A percentile compares a stretch with the other conserved stretches of the same genome.
Conservation (phyloP, 202 grass and related monocot species). For the Saccharum hybrid region DNA sequence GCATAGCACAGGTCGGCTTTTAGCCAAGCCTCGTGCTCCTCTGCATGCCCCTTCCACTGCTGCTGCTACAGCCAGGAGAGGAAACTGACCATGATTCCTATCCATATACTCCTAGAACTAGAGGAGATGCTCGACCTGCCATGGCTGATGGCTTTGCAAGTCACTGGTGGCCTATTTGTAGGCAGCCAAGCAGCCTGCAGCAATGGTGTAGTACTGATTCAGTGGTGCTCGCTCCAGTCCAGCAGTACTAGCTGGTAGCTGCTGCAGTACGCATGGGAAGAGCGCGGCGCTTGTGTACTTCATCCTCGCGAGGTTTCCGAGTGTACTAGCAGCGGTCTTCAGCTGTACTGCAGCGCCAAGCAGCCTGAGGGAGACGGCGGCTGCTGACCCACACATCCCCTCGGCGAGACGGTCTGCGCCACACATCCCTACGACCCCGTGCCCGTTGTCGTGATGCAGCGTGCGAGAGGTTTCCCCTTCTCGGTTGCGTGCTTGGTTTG, state of each 20-base stretch:
- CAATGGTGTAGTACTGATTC: conserved; percentile 9
- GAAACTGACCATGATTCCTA: neutral
- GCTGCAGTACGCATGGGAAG: conserved; percentile 46
- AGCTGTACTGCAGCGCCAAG: conserved; percentile 41
- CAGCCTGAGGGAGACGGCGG: conserved; percentile 1
- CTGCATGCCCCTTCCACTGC: conserved; percentile 98
- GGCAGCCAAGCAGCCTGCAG: neutral
- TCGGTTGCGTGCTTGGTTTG: neutral
- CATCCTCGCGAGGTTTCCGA: neutral
- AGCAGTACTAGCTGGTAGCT: neutral
- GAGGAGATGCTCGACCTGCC: neutral
- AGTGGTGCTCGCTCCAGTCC: neutral
- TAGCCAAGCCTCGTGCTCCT: conserved; percentile 55
- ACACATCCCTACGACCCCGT: conserved; percentile 20
- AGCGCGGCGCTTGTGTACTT: conserved; percentile 41
- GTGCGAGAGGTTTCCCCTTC: neutral
- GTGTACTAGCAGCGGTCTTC: conserved; percentile 44
- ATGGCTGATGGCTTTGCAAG: conserved; percentile 5
- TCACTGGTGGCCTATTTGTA: conserved; percentile 48
- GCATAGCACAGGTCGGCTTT: conserved; percentile 14
- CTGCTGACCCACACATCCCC: neutral
- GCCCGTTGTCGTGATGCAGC: conserved; percentile 7
- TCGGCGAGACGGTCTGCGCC: neutral
- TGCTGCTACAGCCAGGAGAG: conserved; percentile 52
- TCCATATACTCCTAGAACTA: neutral